Evolutionary conservation across 2,329 filamentous ascomycete species (phyloP).

Genomic region (Fusarium succisae): DNA sequence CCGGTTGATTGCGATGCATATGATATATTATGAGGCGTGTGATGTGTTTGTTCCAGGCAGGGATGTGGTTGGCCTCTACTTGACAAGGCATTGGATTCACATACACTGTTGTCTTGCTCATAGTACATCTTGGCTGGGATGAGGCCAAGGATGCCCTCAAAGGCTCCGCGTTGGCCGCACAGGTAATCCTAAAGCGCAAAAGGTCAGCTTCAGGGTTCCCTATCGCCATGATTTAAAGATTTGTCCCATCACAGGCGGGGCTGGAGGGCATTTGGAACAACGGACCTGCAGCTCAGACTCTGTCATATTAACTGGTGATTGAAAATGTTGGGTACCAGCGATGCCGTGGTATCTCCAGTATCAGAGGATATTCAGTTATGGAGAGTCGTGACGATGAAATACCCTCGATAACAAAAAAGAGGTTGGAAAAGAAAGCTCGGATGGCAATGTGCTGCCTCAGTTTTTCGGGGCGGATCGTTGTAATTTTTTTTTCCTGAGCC

Average conservation of each 20-base stretch:
- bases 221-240: constrained; percentile 12
- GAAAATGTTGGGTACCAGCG: background rate
- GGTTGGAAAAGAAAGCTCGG: constrained; percentile 34
- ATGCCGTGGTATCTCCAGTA: background rate
- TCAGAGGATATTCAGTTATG: background rate
- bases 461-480: constrained; percentile 30
- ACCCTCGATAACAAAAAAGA: constrained; percentile 17
- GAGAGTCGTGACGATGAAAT: background rate
- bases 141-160: constrained; percentile 85
- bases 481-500: constrained; percentile 34
- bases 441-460: constrained; percentile 34
- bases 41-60: constrained; percentile 5
- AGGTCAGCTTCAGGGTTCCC: constrained; percentile 35
- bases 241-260: constrained; percentile 39
- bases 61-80: constrained; percentile 3
- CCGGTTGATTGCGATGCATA: background rate
- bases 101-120: constrained; percentile 82
- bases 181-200: constrained; percentile 59
- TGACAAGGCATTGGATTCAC: constrained; percentile 49
- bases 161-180: constrained; percentile 73
- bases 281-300: constrained; percentile 59
- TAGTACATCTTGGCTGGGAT: constrained; percentile 94
- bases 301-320: constrained; percentile 48
- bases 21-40: background rate
- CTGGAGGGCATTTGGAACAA: constrained; percentile 40